Conservation (phyloP, 306 rosid species). For the Pueraria montana region DNA sequence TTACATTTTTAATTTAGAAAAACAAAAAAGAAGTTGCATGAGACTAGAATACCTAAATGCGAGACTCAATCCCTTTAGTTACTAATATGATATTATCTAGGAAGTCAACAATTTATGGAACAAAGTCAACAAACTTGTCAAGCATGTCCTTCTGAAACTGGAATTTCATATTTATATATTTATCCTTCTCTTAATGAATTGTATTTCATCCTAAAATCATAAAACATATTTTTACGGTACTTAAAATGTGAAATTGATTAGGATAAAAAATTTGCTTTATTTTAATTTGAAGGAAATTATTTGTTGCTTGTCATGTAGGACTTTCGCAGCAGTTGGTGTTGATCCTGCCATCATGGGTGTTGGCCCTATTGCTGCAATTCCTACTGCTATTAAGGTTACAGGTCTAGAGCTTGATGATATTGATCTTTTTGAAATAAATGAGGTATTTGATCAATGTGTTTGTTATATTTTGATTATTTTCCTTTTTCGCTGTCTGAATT, state of each 20-base stretch:
- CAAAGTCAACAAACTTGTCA: background rate
- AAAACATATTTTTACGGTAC: background rate
- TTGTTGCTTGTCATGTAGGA: constrained; percentile 60
- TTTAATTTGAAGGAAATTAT: constrained; percentile 10
- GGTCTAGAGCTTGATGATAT: constrained; percentile 90
- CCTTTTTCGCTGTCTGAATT: background rate
- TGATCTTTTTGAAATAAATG: constrained; percentile 95
- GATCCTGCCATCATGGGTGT: constrained; percentile 98
- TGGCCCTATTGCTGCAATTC: constrained; percentile 98
- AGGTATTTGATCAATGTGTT: constrained; percentile 61
- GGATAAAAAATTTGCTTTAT: background rate
- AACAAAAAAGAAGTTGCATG: background rate
- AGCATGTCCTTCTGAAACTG: constrained; percentile 3
- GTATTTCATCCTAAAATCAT: constrained; percentile 6
- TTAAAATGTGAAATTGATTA: background rate
- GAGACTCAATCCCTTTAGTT: background rate
- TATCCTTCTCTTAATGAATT: background rate
- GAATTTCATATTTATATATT: background rate
- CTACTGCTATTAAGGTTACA: constrained; percentile 92
- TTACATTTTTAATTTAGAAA: background rate
- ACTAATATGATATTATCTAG: background rate
- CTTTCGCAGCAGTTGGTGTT: constrained; percentile 90
- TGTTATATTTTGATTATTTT: constrained; percentile 19
- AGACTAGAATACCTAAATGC: background rate
- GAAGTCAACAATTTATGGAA: background rate